Base-by-base conservation (phyloP, 768 basidiomycete species). In the Amanita polypyramis region DNA sequence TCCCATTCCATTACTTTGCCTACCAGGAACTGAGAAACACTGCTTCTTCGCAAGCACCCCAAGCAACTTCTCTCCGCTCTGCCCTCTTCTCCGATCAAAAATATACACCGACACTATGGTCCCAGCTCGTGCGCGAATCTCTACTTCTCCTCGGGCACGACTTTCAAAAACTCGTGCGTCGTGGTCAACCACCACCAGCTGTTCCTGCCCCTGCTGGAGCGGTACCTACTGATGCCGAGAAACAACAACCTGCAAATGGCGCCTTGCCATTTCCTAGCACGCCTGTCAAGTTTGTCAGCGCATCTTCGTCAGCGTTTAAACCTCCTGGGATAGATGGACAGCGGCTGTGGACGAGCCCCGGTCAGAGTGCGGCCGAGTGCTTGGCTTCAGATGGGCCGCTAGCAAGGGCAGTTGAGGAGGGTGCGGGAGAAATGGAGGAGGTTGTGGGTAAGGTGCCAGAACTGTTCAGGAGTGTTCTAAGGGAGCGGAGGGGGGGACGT, bases 31-130 rank as follows among this genome's bases (percentile, higher is more conserved):
- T 91, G 34, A 62, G 62, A 8, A 65, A 68, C 3, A 56, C 85
- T 9, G 70, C 80, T 0, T 59, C 62, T n/a, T 72, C 73, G 17
- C 61, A 62, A 4, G 66, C 70, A 3, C 39, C 71, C 2, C 54
- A 65, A 1, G 72, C 71, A 0, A 58, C 64, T 9, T 58, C 70
- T 0, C 71, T 70, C 29, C 72, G 83, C 9, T 70, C 71, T 0
- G 70, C 75, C 0, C 57, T 88, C 0, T 88, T 86, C 55, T 72
- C 72, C 0, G 85, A 88, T 54, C 80, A 83, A 56, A 83, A 82
- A 54, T 75, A 76, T 44, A 69, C 65, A 6, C 80, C 79, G 0
- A 77, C 66, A 44, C 62, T 85, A 7, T 90, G 88, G 87, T 67
- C 65, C 15, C 69, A 69, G 1, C 63, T 88, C 27, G 67, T 68